Evolutionary conservation across 768 basidiomycete species (phyloP), one percentile per base, ranked within the genome.

Genomic region (Trametes cinnabarina): DNA sequence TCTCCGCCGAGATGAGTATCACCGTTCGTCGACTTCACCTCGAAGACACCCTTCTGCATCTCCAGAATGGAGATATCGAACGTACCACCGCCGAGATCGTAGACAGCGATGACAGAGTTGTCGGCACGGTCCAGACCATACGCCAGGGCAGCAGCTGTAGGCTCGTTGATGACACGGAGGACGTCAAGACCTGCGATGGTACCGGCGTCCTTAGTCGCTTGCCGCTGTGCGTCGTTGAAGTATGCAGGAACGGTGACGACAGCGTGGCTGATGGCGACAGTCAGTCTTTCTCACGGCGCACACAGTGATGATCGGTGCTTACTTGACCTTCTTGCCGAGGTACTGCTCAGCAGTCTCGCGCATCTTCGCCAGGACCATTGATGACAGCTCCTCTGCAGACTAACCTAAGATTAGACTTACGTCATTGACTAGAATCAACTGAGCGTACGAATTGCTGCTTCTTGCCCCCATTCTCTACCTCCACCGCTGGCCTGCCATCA

Each of bases 31-130:
- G 97, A 98, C 80, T 98, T 99, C 71, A 99, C 97, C 75, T 98
- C 97, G 74, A 98, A 99, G 10, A 99, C 95, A 67, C 96, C 97
- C 75, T 97, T 95, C 75, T 98, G 94, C 94, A 98, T 98, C 77
- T 98, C 95, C 55, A 99, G 81, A 65, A 99, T 95, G 26, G 97
- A 99, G 69, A 99, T 94, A 93, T 98, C 96, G 74, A 98, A 98
- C 22, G 96, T 98, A 55, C 96, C 96, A 67, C 96, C 96, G 65
- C 96, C 96, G 30, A 98, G 82, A 80, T 99, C 97, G 72, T 98
- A 99, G 57, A 99, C 97, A 41, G 97, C 97, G 65, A 99, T 94
- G 70, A 97, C 80, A 19, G 90, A 91, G 44, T 90, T 87, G 47
- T 86, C 79, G 0, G 71, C 60, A 47, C 89, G 87, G 73, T 98